Base-by-base conservation (phyloP, 257 asterid genomes). In the Solanum tarapatanum region DNA sequence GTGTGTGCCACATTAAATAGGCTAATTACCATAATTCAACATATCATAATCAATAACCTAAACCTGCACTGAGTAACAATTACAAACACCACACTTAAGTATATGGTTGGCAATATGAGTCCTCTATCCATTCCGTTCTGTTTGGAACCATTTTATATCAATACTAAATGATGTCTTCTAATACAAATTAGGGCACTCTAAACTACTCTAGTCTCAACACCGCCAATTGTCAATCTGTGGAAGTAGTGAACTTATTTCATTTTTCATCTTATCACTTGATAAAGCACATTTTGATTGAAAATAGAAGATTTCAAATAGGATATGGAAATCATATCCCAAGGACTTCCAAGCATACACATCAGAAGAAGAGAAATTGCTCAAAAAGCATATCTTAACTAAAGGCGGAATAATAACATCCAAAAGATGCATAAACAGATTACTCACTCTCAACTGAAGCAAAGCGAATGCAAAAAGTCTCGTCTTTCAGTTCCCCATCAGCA, bases 401-500 rank as follows among this genome's bases (percentile, higher is more conserved):
- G 28, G 2, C 11, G 17, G 24, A 43, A 82, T 33, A 45, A 62
- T n/a, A 69, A 4, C 5, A 87, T 14, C 13, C 48, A 48, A 24
- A 41, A 43, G 13, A 87, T 30, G 69, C 88, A 72, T 76, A 79
- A n/a, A 23, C 70, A 89, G 19, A 37, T 9, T 45, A 91, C 97
- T 91, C 87, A 95, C 99, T 93, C 92, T 95, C 98, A 55, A 96
- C 88, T 5, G 96, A 93, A 32, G 95, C 88, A 90, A 96, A 95
- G n/a, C 97, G 94, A 64, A 96, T 93, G 74, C 93, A 89, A 88
- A 96, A 96, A 0, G 94, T 92, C 94, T 95, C 99, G 5, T 95
- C 94, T 91, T 96, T 96, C 69, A 95, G 79, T 89, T 96, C 98
- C 68, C 96, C 98, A 91, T 93, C 98, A 62, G 99, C 92, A 92